Base-by-base conservation (phyloP, 2,329 filamentous ascomycete genomes). In the Diaporthe sp. region DNA sequence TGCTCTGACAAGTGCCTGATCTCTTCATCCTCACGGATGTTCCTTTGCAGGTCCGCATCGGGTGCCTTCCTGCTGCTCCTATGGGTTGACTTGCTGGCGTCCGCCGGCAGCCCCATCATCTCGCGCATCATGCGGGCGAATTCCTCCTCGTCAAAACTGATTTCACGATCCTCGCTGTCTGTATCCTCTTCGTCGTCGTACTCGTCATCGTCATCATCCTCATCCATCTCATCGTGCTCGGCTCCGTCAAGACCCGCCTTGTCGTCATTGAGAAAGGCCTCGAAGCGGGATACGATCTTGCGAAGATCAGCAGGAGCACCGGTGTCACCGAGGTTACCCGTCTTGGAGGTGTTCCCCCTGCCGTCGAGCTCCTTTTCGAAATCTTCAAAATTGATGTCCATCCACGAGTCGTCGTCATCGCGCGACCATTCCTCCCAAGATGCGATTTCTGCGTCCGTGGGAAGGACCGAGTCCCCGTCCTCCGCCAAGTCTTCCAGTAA, bases 211-310 rank as follows among this genome's bases (percentile, higher is more conserved):
- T 90, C 87, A 58, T 92, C 88, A 76, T 94, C 92, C 22, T 88
- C 84, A 76, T 94, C 94, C 88, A 94, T 94, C 13, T 94, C 93
- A 76, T 90, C 87, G 17, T 94, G 83, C 75, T 95, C 92, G 0
- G 93, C 94, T 0, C 95, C 96, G 62, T 98, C 95, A 8, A 92
- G 83, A 1, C 94, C 96, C 0, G 95, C 95, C 61, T 89, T 90
- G 15, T 97, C 94, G 79, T 98, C 95, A 74, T 97, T 94, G 61
- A 99, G 84, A 79, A 99, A 98, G 17, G 94, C 88, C 81, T 98
- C 95, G 80, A 99, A 98, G n/a, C 95, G 91, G 62, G 94, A 93
- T 0, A 99, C 97, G 82, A 98, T 98, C 81, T 96, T 96, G 72
- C 94, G 92, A 31, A 99, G 87, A 81, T 98, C 94, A 6, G 92